Evolutionary conservation across 2,329 filamentous ascomycete species (phyloP), one percentile per base, ranked within the genome.

Genomic region (Sclerotinia subarctica): DNA sequence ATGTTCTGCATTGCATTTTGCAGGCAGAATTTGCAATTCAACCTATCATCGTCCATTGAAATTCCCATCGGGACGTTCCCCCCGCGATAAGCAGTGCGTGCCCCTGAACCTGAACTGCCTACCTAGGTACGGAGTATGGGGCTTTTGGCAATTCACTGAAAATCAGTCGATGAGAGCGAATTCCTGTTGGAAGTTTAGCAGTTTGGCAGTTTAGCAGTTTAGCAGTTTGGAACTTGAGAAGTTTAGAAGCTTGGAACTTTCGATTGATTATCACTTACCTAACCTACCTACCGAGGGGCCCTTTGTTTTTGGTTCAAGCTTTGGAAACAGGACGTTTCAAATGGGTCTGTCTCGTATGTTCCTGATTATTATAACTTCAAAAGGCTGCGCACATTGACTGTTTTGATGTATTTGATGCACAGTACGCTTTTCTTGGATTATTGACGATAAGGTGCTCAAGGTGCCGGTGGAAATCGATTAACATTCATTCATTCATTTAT

Each of bases 1-100:
- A 65, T 65, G 52, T 53, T 57, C 46, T 44, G 63, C 63, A 66
- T 58, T 66, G 52, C 63, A 66, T 58, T 58, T 66, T 58, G 52
- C 53, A 66, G 42, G 26, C 42, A 47, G 42, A 29, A 19, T 21
- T 46, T 17, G 10, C n/a, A 53, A 21, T 58, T 35, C 44, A 19
- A 66, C 52, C 64, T 66, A 58, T 49, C 29, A 66, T 21, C 47
- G 32, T 44, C 52, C 21, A 29, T 65, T 44, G 49, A 56, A 56
- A 54, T 54, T 53, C 38, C 52, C 62, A 49, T 64, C 32, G 24
- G 46, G 29, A 53, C 42, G 51, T 21, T 44, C n/a, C 35, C 46
- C 46, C 47, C 47, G 56, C 24, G 13, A 47, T 35, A 49, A 49
- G 58, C 44, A 59, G 17, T 59, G 24, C 29, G 13, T 59, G 42